Base-by-base conservation (phyloP, 257 asterid species). In the Solanum appendiculatum region DNA sequence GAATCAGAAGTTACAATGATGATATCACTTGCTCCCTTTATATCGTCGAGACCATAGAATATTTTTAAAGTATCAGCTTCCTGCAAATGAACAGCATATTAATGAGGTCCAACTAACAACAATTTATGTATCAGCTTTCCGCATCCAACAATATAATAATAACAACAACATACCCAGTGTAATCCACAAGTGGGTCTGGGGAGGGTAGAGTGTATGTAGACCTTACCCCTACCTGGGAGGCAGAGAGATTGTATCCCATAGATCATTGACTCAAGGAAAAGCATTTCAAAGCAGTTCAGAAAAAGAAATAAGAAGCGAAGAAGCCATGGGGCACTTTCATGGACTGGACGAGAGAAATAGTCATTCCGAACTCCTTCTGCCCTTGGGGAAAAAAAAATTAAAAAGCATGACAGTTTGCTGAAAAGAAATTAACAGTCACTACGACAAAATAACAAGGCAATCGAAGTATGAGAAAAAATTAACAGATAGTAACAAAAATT, bases 31-130 rank as follows among this genome's bases (percentile, higher is more conserved):
- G 95, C 94, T 44, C 92, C 98, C 90, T 92, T 89, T 89, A 97
- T 93, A 91, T 97, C 98, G 87, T 97, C 98, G 85, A 97, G 93
- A 87, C 99, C 99, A 87, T 97, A 97, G 73, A 92, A 93, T 86
- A 94, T 93, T 89, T 94, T 97, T 90, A 95, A 96, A 5, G 98
- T 95, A 89, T 93, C 89, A 74, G 91, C 88, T 91, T 95, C 99
- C 99, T 97, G 98, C 72, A 87, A 63, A 91, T 84, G 56, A 87
- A 46, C 82, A 87, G 48, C 81, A 88, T 13, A 86, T 66, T 85
- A 82, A 63, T 85, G 66, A 88, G 91, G 90, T 72, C 31, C 34
- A 75, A 39, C 56, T 36, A 37, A 23, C 18, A 37, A 74, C 42
- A 70, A 6, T 70, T 33, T 21, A n/a, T 36, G 48, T 72, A 74